Conservation (phyloP, 2,329 filamentous ascomycete genomes). For the Alternaria angustiovoidea region DNA sequence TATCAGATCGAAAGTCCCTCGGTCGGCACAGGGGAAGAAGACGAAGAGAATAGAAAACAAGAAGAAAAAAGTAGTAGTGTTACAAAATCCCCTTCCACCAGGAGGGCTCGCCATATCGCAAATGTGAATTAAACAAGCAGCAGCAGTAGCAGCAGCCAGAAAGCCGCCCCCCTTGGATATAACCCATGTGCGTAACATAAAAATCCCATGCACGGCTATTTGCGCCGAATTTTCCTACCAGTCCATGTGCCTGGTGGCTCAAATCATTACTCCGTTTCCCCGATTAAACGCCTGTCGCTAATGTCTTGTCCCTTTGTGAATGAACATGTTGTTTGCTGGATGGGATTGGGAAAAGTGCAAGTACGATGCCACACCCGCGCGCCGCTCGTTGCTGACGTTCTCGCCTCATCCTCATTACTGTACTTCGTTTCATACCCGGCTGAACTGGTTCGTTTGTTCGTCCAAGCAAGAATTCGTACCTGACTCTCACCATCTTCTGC, state of each 20-base stretch:
- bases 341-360: conserved; percentile 7
- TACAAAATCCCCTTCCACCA: conserved; percentile 14
- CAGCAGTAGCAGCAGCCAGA: not conserved
- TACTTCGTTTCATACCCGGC: conserved; percentile 22
- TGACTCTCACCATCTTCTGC: conserved; percentile 13
- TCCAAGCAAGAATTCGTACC: conserved; percentile 7
- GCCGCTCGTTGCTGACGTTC: conserved; percentile 19
- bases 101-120: conserved; percentile 3
- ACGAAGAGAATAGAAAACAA: conserved; percentile 4
- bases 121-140: too few species aligned
- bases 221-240: not conserved
- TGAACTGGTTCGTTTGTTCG: conserved; percentile 11
- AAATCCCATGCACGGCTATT: conserved; percentile 2
- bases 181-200: conserved; percentile 4
- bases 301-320: conserved; percentile 8
- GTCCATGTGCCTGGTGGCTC: conserved; percentile 21
- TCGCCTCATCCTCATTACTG: conserved; percentile 35
- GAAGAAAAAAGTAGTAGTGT: conserved; percentile 9
- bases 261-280: conserved; percentile 15
- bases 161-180: not conserved
- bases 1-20: conserved; percentile 40
- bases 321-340: conserved; percentile 11
- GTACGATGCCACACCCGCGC: conserved; percentile 14
- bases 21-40: conserved; percentile 18
- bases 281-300: conserved; percentile 28